These are phyloP conservation scores for Heritiera littoralis DNA, from an alignment of 345 rosid genomes.

Conservation along the genomic window DNA sequence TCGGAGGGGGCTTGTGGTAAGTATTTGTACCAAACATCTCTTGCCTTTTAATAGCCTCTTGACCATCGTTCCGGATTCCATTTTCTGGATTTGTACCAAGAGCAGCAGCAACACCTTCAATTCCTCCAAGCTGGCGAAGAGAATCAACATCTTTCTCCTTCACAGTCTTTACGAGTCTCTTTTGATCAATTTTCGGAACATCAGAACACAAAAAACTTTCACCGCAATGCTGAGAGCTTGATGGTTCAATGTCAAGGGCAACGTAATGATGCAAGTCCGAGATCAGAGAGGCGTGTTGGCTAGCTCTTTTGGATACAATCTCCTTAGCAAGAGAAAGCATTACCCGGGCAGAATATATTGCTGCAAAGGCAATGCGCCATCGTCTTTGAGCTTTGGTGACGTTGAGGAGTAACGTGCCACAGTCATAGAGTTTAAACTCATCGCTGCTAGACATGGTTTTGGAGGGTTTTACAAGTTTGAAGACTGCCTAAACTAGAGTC, in stretches of 20 bases:
- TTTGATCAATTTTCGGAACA: slow-evolving; percentile 34
- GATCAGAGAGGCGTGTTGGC: slow-evolving; percentile 16
- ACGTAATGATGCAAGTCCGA: slow-evolving; percentile 31
- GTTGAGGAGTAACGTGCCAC: slow-evolving; percentile 33
- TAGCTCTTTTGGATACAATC: slow-evolving; percentile 26
- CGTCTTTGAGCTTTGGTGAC: slow-evolving; percentile 53
- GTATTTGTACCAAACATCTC: slow-evolving; percentile 58
- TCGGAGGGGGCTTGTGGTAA: slow-evolving; percentile 60
- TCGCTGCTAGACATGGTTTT: slow-evolving; percentile 34
- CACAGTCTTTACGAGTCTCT: slow-evolving; percentile 37
- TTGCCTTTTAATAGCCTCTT: slow-evolving; percentile 39
- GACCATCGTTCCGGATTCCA: slow-evolving; percentile 47
- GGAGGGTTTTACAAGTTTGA: neutral
- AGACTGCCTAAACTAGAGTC: neutral
- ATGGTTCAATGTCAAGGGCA: slow-evolving; percentile 34
- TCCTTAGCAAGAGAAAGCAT: slow-evolving; percentile 58
- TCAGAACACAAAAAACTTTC: slow-evolving; percentile 29
- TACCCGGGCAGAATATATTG: slow-evolving; percentile 53
- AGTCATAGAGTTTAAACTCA: slow-evolving; percentile 31
- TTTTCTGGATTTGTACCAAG: slow-evolving; percentile 46
- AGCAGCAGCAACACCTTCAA: slow-evolving; percentile 51
- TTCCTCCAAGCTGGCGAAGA: slow-evolving; percentile 49
- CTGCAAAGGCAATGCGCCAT: slow-evolving; percentile 61
- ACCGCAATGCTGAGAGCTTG: slow-evolving; percentile 23
- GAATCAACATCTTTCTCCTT: slow-evolving; percentile 41